Conservation (phyloP, 2,329 filamentous ascomycete genomes). For the Talaromyces rugulosus region DNA sequence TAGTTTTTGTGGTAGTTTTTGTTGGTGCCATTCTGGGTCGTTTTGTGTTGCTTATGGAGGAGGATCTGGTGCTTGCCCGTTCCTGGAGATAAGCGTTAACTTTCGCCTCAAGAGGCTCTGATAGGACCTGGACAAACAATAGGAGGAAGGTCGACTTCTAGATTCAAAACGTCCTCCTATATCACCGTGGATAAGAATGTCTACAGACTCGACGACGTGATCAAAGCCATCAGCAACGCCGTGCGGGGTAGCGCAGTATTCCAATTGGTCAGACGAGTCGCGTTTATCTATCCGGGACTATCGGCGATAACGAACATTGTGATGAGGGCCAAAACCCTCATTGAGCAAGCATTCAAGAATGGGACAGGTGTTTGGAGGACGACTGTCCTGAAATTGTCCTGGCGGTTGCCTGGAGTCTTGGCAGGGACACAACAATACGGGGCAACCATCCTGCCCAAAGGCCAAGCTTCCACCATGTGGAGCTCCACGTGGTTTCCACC, state of each 20-base stretch:
- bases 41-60: neutral
- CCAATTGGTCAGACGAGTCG: neutral
- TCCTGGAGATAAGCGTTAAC: neutral
- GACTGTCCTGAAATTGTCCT: neutral
- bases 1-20: slow-evolving; percentile 8
- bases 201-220: neutral
- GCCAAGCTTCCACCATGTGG: neutral
- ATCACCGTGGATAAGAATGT: neutral
- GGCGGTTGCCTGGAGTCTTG: neutral
- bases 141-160: neutral
- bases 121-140: neutral
- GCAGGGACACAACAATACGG: neutral
- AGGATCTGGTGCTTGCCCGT: neutral
- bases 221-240: neutral
- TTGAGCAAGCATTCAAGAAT: neutral
- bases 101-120: neutral
- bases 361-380: neutral
- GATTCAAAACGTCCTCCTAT: neutral
- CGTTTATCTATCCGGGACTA: neutral
- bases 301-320: neutral
- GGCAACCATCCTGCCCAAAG: neutral
- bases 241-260: neutral
- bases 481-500: neutral
- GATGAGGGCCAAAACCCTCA: neutral
- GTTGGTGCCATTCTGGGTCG: slow-evolving; percentile 6